Base-by-base conservation (phyloP, 2,329 filamentous ascomycete species). In the Hymenoscyphus infarciens region DNA sequence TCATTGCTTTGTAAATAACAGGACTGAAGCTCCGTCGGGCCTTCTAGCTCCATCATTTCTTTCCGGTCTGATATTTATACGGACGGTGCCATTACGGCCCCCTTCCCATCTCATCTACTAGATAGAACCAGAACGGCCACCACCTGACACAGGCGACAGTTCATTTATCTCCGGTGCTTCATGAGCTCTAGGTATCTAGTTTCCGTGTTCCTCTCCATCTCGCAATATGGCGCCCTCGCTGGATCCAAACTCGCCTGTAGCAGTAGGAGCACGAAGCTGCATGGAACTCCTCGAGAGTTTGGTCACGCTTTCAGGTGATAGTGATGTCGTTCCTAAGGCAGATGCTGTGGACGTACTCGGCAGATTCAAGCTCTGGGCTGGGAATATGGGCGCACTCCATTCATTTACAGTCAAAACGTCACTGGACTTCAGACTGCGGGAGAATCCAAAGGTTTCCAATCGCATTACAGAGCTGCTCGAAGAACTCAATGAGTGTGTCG, bases 211-310 rank as follows among this genome's bases (percentile, higher is more conserved):
- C 5, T 45, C n/a, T 45, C 7, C 10, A 22, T 19, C 16, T 45
- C 16, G 16, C 16, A 52, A 52, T 22, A 52, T 52, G 45, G 45
- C 45, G 45, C 15, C 45, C 11, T 52, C 8, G 8, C 19, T 3
- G 10, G 19, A 52, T 52, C 1, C 45, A 13, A 22, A 25, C 45
- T 39, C 56, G 56, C 56, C 56, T 4, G 56, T 65, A 27, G 53
- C 54, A 25, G 52, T 39, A 10, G 22, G 57, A 53, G 56, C 63
- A 19, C 59, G 52, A 54, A 65, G 35, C 8, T 62, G 61, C 39
- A 15, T 56, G 19, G 55, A 39, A 7, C 53, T 63, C 2, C 61
- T 63, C 27, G 57, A 31, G 16, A 27, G 19, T 1, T 27, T 58
- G 7, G n/a, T 35, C 29, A 42, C 45, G 56, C 39, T 59, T 57